Base-by-base conservation (phyloP, 176 grass and related monocot genomes). In the Avena eriantha region DNA sequence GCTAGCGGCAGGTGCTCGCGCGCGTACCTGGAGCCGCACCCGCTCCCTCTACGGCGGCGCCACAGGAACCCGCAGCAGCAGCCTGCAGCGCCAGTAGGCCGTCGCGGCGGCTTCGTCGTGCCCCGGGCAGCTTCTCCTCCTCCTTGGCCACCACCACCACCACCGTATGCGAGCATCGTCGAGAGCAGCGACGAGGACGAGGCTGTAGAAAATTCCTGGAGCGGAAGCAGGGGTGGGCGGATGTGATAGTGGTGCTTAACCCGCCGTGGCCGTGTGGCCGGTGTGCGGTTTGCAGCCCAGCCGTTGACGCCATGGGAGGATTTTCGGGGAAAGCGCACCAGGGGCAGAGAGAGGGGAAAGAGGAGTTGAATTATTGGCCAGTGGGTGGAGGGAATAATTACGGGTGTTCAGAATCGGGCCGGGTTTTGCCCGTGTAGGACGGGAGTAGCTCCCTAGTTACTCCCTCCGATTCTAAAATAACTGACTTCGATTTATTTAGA, bases 11-110 rank as follows among this genome's bases (percentile, higher is more conserved):
- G 48, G 84, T 94, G 71, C 87, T 94, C 11, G 89, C 92, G 48
- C 11, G 89, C 92, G 2, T 89, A 94, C 89, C 81, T 94, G 65
- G 80, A 16, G 63, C 63, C 63, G 89, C 17, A 87, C 81, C 10
- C 57, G 77, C 81, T 89, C 81, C 16, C 75, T 87, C 58, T 65
- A 81, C 16, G 69, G 61, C 13, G 68, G 45, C 33, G 54, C 34
- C 68, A 54, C 11, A 47, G 10, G 70, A 77, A 74, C 22, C 63
- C 36, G 81, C 66, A 19, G 51, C 50, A 24, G 13, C 15, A 14
- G 19, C 80, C 58, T 57, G 76, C 10, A 33, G 85, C n/a, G 70
- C 47, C 3, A 90, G 91, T 58, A 67, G 31, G 49, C 85, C 93
- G 3, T 88, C 39, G 39, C 39, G 35, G 63, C 69, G 66, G 81